Percentiles rank a stretch among this genome's conserved stretches.
Conservation (phyloP, 345 rosid species). For the Clausena lansium region DNA sequence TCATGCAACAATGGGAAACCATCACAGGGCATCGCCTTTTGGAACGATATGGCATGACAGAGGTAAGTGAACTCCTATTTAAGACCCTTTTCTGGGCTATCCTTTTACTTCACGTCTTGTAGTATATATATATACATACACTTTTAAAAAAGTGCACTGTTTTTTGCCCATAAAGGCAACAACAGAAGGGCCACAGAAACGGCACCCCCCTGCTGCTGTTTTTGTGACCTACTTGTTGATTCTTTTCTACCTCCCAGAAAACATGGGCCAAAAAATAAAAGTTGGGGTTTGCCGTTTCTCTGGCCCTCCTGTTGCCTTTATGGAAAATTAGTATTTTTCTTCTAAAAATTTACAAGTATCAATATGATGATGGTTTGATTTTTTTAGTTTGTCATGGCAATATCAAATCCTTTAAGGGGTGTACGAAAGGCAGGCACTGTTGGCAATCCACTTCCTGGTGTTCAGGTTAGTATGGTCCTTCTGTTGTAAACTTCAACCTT, state of each 20-base stretch:
- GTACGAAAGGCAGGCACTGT: slow-evolving; percentile 89
- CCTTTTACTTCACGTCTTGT: slow-evolving; percentile 7
- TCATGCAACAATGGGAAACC: slow-evolving; percentile 92
- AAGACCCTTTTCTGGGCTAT: not conserved
- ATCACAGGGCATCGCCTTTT: slow-evolving; percentile 93
- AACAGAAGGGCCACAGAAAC: too few species aligned
- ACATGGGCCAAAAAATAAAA: too few species aligned
- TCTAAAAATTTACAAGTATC: not conserved
- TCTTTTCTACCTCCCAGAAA: too few species aligned
- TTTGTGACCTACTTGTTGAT: too few species aligned
- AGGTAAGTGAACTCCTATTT: slow-evolving; percentile 42
- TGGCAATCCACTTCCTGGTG: slow-evolving; percentile 94
- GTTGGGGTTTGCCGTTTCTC: too few species aligned
- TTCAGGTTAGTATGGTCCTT: slow-evolving; percentile 55
- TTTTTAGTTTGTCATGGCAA: slow-evolving; percentile 87
- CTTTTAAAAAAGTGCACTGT: not conserved
- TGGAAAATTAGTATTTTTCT: not conserved
- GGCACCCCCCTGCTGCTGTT: too few species aligned
- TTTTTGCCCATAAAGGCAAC: too few species aligned
- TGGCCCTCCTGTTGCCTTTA: too few species aligned
- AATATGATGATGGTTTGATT: slow-evolving; percentile 15
- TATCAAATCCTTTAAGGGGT: slow-evolving; percentile 84
- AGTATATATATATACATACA: too few species aligned
- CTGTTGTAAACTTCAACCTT: slow-evolving; percentile 7
- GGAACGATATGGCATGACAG: slow-evolving; percentile 99